Evolutionary conservation across 306 rosid genomes (phyloP).

Genomic region (Pachyrhizus erosus): DNA sequence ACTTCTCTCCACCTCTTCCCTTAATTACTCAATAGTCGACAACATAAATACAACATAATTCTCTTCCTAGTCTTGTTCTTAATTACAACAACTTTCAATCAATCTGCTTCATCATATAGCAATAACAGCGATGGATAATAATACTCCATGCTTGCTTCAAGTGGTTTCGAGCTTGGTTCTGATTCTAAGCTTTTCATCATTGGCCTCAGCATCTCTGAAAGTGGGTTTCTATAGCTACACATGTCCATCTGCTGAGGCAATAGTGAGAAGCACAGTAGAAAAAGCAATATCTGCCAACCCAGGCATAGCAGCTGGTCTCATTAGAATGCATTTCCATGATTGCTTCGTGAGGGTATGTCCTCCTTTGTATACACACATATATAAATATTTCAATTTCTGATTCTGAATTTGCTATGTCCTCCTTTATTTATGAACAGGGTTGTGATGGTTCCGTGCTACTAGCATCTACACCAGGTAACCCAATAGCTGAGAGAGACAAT

Average conservation of each 20-base stretch:
- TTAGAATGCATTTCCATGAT: conserved; percentile 42
- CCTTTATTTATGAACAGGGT: too few species aligned
- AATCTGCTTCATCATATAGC: not conserved
- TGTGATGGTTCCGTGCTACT: not conserved
- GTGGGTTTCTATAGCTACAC: conserved; percentile 36
- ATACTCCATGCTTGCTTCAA: not conserved
- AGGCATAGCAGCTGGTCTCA: conserved; percentile 36
- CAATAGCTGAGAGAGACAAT: not conserved
- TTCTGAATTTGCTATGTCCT: not conserved
- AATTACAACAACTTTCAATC: not conserved
- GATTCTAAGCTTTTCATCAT: conserved; percentile 6
- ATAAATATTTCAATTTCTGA: not conserved
- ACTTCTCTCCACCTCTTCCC: not conserved
- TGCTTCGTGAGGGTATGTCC: conserved; percentile 41
- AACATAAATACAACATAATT: not conserved
- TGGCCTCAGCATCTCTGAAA: conserved; percentile 23
- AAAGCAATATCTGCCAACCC: conserved; percentile 37
- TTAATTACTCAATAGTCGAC: not conserved
- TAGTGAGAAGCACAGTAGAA: conserved; percentile 18
- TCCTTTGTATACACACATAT: not conserved
- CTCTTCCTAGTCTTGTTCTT: not conserved
- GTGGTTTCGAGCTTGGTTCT: not conserved
- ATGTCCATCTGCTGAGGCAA: conserved; percentile 39
- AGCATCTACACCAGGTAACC: not conserved
- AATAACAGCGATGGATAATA: not conserved